phyloP scores from a whole-genome alignment of 129 eudicot genomes.

The Heracleum sosnowskyi region DNA sequence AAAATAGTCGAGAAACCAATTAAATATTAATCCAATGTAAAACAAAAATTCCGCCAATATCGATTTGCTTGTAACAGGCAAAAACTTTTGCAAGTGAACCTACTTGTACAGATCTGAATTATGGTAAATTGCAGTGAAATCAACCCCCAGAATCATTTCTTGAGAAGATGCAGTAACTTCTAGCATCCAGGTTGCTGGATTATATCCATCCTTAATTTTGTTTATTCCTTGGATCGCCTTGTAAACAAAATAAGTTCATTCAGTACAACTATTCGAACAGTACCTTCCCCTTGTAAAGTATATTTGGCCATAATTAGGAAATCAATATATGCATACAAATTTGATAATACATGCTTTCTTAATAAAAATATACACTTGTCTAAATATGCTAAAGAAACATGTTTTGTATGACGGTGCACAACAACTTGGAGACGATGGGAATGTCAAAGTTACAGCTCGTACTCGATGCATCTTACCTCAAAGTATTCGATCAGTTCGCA shows the following conservation, averaged over 20 bases:
- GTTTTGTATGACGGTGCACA: too few relatives aligned
- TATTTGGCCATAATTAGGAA: too few relatives aligned
- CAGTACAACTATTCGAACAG: too few relatives aligned
- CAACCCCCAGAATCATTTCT: slow-evolving; percentile 22
- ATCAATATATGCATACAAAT: too few relatives aligned
- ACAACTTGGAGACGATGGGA: too few relatives aligned
- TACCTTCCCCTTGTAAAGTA: too few relatives aligned
- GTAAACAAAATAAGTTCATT: neutral
- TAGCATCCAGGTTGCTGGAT: slow-evolving; percentile 41
- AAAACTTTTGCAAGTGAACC: slow-evolving; percentile 18
- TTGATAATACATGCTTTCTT: too few relatives aligned
- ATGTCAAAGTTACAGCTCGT: too few relatives aligned
- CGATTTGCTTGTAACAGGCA: slow-evolving; percentile 9
- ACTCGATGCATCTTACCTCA: slow-evolving; percentile 16
- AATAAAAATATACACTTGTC: too few relatives aligned
- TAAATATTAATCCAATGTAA: too few relatives aligned
- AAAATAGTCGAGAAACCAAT: too few relatives aligned
- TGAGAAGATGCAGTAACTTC: slow-evolving; percentile 28
- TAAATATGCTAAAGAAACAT: too few relatives aligned
- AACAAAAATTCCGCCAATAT: neutral
- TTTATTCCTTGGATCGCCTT: slow-evolving; percentile 18
- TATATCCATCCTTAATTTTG: slow-evolving; percentile 28
- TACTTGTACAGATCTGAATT: slow-evolving; percentile 32
- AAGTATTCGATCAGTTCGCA: slow-evolving; percentile 22
- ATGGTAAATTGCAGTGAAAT: slow-evolving; percentile 21